These are phyloP conservation scores for Suillus tomentosus DNA, from an alignment of 768 basidiomycete genomes.

Conservation along the genomic window DNA sequence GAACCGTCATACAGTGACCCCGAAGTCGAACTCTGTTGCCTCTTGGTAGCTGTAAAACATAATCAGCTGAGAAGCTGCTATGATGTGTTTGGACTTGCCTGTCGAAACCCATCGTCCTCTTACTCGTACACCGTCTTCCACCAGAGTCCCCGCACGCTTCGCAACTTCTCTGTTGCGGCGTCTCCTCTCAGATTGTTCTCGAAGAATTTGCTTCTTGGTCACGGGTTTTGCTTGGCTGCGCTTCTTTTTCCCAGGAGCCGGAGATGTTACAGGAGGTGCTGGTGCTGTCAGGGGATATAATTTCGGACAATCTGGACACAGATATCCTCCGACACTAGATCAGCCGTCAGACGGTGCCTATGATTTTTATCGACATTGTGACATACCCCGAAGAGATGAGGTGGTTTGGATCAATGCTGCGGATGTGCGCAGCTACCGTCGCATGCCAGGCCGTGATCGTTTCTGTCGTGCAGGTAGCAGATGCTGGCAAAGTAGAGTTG, in stretches of 20 bases:
- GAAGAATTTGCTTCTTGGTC: constrained; percentile 48
- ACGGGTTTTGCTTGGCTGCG: constrained; percentile 38
- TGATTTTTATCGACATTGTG: not conserved
- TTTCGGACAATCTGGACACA: constrained; percentile 59
- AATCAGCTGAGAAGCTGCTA: constrained; percentile 12
- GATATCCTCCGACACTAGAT: constrained; percentile 51
- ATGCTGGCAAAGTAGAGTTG: constrained; percentile 51
- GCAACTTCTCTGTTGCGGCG: constrained; percentile 45
- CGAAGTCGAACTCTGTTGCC: constrained; percentile 43
- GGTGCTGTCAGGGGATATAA: constrained; percentile 44
- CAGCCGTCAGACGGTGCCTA: constrained; percentile 21
- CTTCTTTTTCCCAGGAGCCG: constrained; percentile 41
- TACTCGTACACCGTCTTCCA: constrained; percentile 46
- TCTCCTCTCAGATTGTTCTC: constrained; percentile 48
- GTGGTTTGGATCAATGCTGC: constrained; percentile 59
- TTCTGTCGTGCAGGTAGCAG: constrained; percentile 45
- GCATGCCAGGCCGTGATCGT: constrained; percentile 62
- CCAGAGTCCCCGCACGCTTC: constrained; percentile 34
- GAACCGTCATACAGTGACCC: constrained; percentile 63
- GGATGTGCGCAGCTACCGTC: constrained; percentile 46
- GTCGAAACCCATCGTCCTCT: constrained; percentile 64
- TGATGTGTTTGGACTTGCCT: constrained; percentile 33
- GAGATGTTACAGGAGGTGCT: constrained; percentile 43
- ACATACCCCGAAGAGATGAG: constrained; percentile 62
- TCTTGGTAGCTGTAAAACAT: constrained; percentile 43